Evolutionary conservation across 2,329 filamentous ascomycete species (phyloP).

Genomic region (Paraphaeosphaeria minitans): DNA sequence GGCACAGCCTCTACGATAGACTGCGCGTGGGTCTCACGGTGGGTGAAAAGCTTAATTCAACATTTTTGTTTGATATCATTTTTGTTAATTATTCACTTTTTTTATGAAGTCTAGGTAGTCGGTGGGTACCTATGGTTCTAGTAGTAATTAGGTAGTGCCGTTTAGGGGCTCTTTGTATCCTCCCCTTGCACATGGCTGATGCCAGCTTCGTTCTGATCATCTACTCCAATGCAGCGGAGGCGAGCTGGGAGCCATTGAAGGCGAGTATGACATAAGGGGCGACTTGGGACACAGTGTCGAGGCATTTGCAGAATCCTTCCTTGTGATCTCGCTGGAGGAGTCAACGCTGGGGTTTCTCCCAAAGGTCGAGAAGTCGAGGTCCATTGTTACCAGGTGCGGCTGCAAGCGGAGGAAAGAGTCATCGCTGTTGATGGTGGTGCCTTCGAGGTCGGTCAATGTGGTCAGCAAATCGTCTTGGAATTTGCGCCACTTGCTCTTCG

Average conservation of each 20-base stretch:
- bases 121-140: too few relatives aligned
- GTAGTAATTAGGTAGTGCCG: neutral
- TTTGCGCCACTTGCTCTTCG: slow-evolving; percentile 5
- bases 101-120: neutral
- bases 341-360: neutral
- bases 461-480: slow-evolving; percentile 2
- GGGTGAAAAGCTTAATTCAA: neutral
- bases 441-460: slow-evolving; percentile 8
- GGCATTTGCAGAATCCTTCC: slow-evolving; percentile 1
- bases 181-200: neutral
- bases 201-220: neutral
- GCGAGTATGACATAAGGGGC: neutral
- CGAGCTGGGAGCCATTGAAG: neutral
- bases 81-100: neutral
- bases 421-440: neutral
- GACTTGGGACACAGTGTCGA: neutral
- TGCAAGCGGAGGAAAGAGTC: slow-evolving; percentile 4
- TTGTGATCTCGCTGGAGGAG: neutral
- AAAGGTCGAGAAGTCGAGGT: slow-evolving; percentile 5
- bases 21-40: neutral
- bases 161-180: neutral
- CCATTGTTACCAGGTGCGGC: slow-evolving; percentile 6
- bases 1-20: neutral
- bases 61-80: neutral
- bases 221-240: neutral